These are phyloP conservation scores for Diplodia sapinea DNA, from an alignment of 2,329 filamentous ascomycete species.

Conservation along the genomic window DNA sequence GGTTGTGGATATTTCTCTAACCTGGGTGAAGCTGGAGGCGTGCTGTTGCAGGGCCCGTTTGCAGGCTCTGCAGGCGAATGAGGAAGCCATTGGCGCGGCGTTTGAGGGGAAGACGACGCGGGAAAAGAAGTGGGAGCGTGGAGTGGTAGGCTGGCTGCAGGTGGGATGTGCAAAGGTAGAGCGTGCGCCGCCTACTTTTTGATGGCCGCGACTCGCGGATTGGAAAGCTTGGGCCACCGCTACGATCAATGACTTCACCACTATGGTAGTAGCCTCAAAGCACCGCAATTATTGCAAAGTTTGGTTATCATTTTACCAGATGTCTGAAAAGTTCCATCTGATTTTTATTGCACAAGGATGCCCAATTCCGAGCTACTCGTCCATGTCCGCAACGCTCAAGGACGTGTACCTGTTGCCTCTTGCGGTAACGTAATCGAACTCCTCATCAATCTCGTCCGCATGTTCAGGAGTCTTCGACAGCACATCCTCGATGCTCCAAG, in stretches of 20 bases:
- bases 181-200: slow-evolving; percentile 32
- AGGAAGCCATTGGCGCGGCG: slow-evolving; percentile 42
- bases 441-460: slow-evolving; percentile 1
- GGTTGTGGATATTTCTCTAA: slow-evolving; percentile 32
- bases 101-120: not conserved
- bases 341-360: not conserved
- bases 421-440: slow-evolving; percentile 15
- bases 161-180: not conserved
- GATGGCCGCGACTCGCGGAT: slow-evolving; percentile 37
- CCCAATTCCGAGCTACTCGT: not conserved
- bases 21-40: slow-evolving; percentile 12
- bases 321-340: not conserved
- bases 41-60: slow-evolving; percentile 38
- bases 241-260: slow-evolving; percentile 45
- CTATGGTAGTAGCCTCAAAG: slow-evolving; percentile 11
- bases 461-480: slow-evolving; percentile 43
- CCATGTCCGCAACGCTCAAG: slow-evolving; percentile 5
- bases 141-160: slow-evolving; percentile 21
- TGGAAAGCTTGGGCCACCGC: slow-evolving; percentile 38
- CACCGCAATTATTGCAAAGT: not conserved
- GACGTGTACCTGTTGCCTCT: slow-evolving; percentile 15
- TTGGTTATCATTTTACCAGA: not conserved
- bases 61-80: slow-evolving; percentile 47
- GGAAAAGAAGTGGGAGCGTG: not conserved
- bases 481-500: slow-evolving; percentile 70